Evolutionary conservation across 2,329 filamentous ascomycete species (phyloP), one percentile per base, ranked within the genome.

Genomic region (Calonectria fujianensis): DNA sequence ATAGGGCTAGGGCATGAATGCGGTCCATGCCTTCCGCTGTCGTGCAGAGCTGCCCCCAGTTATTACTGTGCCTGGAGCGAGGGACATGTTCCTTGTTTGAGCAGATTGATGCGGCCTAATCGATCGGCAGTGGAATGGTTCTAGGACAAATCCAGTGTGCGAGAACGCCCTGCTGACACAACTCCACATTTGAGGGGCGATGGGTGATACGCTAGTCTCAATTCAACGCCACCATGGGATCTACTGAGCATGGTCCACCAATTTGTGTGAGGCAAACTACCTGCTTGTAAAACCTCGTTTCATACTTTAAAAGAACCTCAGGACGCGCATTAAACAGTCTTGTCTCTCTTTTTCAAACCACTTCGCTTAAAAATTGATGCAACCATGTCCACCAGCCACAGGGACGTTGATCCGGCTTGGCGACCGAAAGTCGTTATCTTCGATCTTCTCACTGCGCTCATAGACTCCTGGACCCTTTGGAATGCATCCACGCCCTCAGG

Each of bases 381-480:
- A 32, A 18, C 14, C 39, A 59, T 29, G 66, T 27, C 29, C 5
- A 16, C 13, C n/a, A 13, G 6, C 24, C n/a, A 7, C 14, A 13
- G 2, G 13, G 31, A 24, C 39, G 18, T 35, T 6, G 64, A 74
- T 14, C 2, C 63, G 2, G 32, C 48, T 7, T 84, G 82, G 83
- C 78, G 73, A 6, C 83, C 83, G 1, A 82, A 82, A 77, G 85
- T 81, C 61, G 79, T 87, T 1, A 74, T 86, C 37, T 86, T 87
- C 39, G 85, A 87, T 72, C 84, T 87, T 35, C 82, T 87, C 31
- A 87, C 85, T 1, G 85, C 80, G 18, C 83, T 87, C 0, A 75
- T 85, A 9, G 82, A 87, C 78, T 86, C 84, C 3, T 86, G 85
- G 85, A 82, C 77, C 18, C 75, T 86, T 11, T 87, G 85, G 85